These are phyloP conservation scores for Pittosporum tobira DNA, from an alignment of 129 eudicot species.

Conservation along the genomic window DNA sequence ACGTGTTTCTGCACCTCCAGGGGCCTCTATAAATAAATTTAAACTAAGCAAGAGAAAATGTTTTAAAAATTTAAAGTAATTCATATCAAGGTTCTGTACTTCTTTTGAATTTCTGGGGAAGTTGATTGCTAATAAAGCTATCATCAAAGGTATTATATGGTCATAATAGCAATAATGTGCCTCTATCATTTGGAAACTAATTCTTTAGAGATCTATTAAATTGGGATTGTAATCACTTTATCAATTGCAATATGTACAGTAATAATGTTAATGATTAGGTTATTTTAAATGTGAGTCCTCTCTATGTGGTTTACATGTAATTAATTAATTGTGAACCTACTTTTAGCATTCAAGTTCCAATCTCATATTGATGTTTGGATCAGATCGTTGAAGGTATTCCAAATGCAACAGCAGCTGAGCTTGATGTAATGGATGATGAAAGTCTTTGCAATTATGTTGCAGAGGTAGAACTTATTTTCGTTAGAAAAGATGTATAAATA, in stretches of 20 bases:
- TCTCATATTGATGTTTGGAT: slow-evolving; percentile 12
- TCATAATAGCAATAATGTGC: background rate
- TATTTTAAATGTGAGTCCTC: background rate
- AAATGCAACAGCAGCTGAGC: slow-evolving; percentile 74
- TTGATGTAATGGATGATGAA: slow-evolving; percentile 56
- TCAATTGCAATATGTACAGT: too few relatives aligned
- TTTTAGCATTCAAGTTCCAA: background rate
- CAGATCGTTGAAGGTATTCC: slow-evolving; percentile 69
- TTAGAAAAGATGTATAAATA: background rate
- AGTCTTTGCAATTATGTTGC: slow-evolving; percentile 43
- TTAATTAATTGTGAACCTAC: background rate
- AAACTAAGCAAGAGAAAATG: too few relatives aligned
- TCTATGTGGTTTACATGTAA: slow-evolving; percentile 2
- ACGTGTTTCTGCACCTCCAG: too few relatives aligned
- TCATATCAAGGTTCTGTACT: too few relatives aligned
- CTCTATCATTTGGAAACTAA: too few relatives aligned
- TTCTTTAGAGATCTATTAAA: too few relatives aligned
- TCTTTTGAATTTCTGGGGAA: background rate
- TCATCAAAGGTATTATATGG: background rate
- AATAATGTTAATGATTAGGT: too few relatives aligned
- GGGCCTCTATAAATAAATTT: too few relatives aligned
- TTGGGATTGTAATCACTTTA: too few relatives aligned
- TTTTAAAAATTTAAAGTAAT: too few relatives aligned
- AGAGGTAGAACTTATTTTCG: slow-evolving; percentile 38
- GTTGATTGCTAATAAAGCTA: background rate